Percentiles rank a stretch among this genome's conserved stretches.
Evolutionary conservation across 768 basidiomycete species (phyloP).

Genomic region (Termitomyces sp.): DNA sequence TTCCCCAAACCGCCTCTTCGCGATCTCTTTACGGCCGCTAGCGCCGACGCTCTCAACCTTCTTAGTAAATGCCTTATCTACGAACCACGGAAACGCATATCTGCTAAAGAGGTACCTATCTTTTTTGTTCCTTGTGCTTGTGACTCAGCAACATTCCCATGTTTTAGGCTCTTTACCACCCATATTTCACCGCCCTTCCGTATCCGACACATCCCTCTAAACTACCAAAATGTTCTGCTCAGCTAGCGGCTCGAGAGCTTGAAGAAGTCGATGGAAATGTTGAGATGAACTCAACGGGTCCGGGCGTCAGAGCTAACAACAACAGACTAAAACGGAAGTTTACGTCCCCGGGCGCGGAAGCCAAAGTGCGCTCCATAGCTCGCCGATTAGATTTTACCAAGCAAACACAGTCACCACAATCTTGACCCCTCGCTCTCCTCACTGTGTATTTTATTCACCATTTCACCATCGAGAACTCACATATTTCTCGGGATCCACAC

Average conservation of each 20-base stretch:
- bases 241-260: slow-evolving; percentile 50
- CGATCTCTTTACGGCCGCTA: slow-evolving; percentile 89
- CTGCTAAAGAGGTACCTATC: slow-evolving; percentile 64
- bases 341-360: slow-evolving; percentile 52
- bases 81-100: slow-evolving; percentile 81
- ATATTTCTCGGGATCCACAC: neutral
- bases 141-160: neutral
- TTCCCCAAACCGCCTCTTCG: slow-evolving; percentile 82
- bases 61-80: slow-evolving; percentile 78
- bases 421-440: slow-evolving; percentile 11
- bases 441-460: neutral
- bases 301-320: slow-evolving; percentile 51
- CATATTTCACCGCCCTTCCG: slow-evolving; percentile 85
- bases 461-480: neutral
- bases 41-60: slow-evolving; percentile 80
- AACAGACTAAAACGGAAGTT: slow-evolving; percentile 73
- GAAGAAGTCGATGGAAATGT: slow-evolving; percentile 81
- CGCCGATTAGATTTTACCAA: slow-evolving; percentile 73
- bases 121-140: neutral
- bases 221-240: slow-evolving; percentile 71
- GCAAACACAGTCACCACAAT: slow-evolving; percentile 32
- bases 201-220: slow-evolving; percentile 87
- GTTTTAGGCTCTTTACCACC: slow-evolving; percentile 74
- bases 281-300: slow-evolving; percentile 47
- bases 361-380: slow-evolving; percentile 57